phyloP scores from a whole-genome alignment of 345 rosid genomes.

The Adansonia digitata region DNA sequence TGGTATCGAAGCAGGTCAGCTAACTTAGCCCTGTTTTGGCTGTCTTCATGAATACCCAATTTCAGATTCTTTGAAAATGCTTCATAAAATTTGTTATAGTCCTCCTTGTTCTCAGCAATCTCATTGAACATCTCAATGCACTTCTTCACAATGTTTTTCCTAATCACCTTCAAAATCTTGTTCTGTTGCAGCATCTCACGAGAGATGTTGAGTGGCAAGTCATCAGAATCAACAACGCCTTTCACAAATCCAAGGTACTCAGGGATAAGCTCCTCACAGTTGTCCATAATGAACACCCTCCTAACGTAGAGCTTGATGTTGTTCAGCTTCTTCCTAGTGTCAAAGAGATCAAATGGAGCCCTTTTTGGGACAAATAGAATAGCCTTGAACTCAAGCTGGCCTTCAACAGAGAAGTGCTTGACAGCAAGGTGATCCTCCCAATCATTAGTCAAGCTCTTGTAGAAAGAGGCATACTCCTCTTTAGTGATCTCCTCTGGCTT shows the following conservation, averaged over 20 bases:
- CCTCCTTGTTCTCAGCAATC: conserved; percentile 84
- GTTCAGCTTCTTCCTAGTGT: conserved; percentile 77
- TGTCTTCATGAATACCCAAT: conserved; percentile 83
- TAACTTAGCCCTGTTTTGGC: conserved; percentile 71
- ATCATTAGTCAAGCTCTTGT: conserved; percentile 81
- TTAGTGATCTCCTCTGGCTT: conserved; percentile 84
- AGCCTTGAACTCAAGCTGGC: conserved; percentile 90
- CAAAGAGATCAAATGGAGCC: conserved; percentile 88
- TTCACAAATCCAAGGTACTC: conserved; percentile 80
- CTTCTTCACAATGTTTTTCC: conserved; percentile 89
- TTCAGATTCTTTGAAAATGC: conserved; percentile 83
- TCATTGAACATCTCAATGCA: conserved; percentile 90
- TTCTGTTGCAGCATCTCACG: conserved; percentile 88
- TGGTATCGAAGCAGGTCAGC: conserved; percentile 78
- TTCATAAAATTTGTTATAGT: conserved; percentile 79
- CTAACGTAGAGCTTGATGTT: conserved; percentile 88
- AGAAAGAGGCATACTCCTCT: conserved; percentile 87
- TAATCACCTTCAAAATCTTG: conserved; percentile 88
- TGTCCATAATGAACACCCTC: conserved; percentile 90
- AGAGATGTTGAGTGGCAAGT: conserved; percentile 86
- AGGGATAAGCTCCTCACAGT: conserved; percentile 81
- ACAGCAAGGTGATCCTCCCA: conserved; percentile 90
- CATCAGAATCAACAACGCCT: conserved; percentile 93
- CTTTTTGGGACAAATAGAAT: conserved; percentile 72
- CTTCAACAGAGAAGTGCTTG: conserved; percentile 88